Evolutionary conservation across 768 basidiomycete species (phyloP).

Genomic region (Leccinum barrowsii): DNA sequence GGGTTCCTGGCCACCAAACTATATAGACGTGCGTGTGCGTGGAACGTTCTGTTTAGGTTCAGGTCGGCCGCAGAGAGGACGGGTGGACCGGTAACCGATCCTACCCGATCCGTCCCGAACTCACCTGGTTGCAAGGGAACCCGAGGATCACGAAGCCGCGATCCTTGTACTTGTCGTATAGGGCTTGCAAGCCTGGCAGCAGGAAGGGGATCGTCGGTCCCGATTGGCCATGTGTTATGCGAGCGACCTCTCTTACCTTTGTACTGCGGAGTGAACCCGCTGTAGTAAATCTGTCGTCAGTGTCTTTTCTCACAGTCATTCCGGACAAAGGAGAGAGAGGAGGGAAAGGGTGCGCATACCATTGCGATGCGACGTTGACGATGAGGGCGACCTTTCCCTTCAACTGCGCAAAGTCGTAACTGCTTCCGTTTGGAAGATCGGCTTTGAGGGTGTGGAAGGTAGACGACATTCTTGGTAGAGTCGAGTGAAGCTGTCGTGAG

Average conservation of each 20-base stretch:
- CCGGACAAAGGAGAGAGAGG: neutral
- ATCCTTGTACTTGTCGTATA: constrained; percentile 81
- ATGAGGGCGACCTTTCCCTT: constrained; percentile 77
- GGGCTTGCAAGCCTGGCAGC: constrained; percentile 62
- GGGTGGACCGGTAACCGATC: too few relatives aligned
- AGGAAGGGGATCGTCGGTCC: neutral
- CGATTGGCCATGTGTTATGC: neutral
- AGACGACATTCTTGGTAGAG: constrained; percentile 19
- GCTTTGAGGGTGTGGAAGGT: constrained; percentile 70
- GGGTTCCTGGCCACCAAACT: constrained; percentile 89
- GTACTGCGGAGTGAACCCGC: constrained; percentile 85
- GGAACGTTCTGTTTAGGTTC: neutral
- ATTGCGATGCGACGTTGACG: constrained; percentile 75
- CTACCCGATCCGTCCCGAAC: neutral
- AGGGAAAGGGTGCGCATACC: constrained; percentile 32
- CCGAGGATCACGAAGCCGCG: constrained; percentile 76
- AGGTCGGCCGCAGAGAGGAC: too few relatives aligned
- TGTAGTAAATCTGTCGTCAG: constrained; percentile 26
- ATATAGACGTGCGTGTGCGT: neutral
- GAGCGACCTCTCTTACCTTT: constrained; percentile 42
- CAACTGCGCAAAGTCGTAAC: constrained; percentile 62
- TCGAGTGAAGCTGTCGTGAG: constrained; percentile 10
- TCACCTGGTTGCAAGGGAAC: constrained; percentile 88
- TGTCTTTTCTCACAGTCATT: neutral
- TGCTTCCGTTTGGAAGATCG: constrained; percentile 51